A percentile compares a stretch with the other conserved stretches of the same genome.
Conservation (phyloP, 2,329 filamentous ascomycete species). For the Aspergillus arachidicola region DNA sequence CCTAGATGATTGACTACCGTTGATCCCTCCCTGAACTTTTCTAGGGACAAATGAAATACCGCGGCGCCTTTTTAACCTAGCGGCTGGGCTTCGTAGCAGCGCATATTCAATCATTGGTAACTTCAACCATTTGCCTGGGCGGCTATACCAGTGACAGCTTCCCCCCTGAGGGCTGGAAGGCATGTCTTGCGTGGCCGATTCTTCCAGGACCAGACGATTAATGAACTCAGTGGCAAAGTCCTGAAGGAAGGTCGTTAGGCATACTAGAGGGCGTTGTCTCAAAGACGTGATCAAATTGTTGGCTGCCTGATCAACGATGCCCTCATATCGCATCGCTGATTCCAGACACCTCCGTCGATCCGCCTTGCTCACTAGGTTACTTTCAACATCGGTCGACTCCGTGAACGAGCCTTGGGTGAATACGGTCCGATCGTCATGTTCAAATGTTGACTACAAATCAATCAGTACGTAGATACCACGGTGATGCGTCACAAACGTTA, state of each 20-base stretch:
- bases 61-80: slow-evolving; percentile 7
- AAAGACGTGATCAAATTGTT: slow-evolving; percentile 13
- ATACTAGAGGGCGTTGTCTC: slow-evolving; percentile 6
- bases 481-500: neutral
- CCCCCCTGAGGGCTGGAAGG: neutral
- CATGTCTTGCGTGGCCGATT: neutral
- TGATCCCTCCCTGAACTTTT: neutral
- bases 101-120: slow-evolving; percentile 5
- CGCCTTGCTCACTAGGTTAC: neutral
- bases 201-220: neutral
- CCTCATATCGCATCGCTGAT: slow-evolving; percentile 11
- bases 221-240: slow-evolving; percentile 15
- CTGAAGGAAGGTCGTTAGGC: slow-evolving; percentile 8
- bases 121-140: neutral
- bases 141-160: neutral
- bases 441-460: neutral
- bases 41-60: neutral
- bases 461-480: neutral
- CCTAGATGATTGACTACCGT: neutral
- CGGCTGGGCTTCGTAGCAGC: slow-evolving; percentile 9
- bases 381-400: neutral
- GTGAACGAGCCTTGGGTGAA: neutral
- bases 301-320: slow-evolving; percentile 9
- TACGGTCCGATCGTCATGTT: neutral
- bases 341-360: neutral